Evolutionary conservation across 306 rosid genomes (phyloP), one percentile per base, ranked within the genome.

Genomic region (Canavalia gladiata): DNA sequence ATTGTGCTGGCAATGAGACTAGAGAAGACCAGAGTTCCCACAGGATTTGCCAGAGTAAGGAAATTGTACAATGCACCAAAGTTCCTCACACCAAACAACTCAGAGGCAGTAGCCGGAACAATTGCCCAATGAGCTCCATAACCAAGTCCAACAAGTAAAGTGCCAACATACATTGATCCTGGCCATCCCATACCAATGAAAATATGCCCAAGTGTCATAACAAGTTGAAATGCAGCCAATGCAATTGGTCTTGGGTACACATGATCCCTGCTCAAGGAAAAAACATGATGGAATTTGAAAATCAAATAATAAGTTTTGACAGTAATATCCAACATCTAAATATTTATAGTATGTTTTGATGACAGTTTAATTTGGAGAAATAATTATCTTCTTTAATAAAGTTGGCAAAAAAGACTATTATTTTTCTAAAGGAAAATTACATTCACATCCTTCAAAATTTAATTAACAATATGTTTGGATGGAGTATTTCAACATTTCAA

Each of bases 101-200:
- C 99, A 0, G 99, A 95, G 60, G 96, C 99, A 10, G 99, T 88
- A n/a, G 99, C 99, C 0, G 99, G 99, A 63, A 89, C 89, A 34
- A 95, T 81, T 25, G 97, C 94, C 99, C 99, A 95, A 82, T 95
- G 99, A 59, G 96, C 96, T 10, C 99, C 99, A 55, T 91, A 95
- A 29, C 99, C 98, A 60, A 93, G 89, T 37, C 98, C 99, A 42
- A 89, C 88, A 2, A 93, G 82, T 77, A 95, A 68, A 3, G 98
- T 95, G 2, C 97, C 92, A 3, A 95, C 63, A 76, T 95, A 86
- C 92, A 95, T 88, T 49, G 90, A 87, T 31, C 99, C 99, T 29
- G 97, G 97, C 92, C 91, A 89, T 63, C 97, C 99, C 82, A 95
- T 89, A 5, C 90, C 97, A 66, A 92, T 64, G 88, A 81, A 90